Base-by-base conservation (phyloP, 1,284 basidiomycete genomes). In the Leccinum angustisporum region DNA sequence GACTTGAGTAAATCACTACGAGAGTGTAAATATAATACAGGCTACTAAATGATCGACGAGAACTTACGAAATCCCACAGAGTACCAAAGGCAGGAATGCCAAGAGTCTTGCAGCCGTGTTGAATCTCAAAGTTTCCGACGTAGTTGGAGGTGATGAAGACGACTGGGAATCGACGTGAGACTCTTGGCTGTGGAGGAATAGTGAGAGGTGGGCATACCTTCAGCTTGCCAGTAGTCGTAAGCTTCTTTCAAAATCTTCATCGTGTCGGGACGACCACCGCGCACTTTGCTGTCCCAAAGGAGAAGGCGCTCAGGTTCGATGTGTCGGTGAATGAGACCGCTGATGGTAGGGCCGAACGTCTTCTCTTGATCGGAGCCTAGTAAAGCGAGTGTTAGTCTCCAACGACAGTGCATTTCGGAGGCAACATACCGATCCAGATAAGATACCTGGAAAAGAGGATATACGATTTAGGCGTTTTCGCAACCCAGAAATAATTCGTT, bases 71-170 rank as follows among this genome's bases (percentile, higher is more conserved):
- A 72, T 88, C 86, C 87, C 87, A 89, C 51, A 88, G 78, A 21
- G 87, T 88, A 59, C 86, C 88, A 68, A 90, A 89, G 58, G 83
- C 83, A 53, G 86, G 87, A 70, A 90, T 89, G 30, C 85, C 86
- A 59, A 82, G 82, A 68, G 86, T 82, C 72, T 88, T 90, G 77
- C 89, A 91, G n/a, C 89, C 88, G 73, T 87, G 77, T 82, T 88
- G 89, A 66, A 91, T 87, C 72, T 90, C 88, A 6, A 80, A 77
- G 73, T 91, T 90, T 43, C 89, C 89, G 40, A 83, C 79, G 68
- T 83, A 87, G 73, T 91, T 91, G 18, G 88, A 90, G 16, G 88
- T 91, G 72, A 91, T 89, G 73, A 91, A 89, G 16, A 91, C 86
- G 56, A 91, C 88, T 88, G 66, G 36, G 25, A 27, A n/a, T 55